Percentiles rank a stretch among this genome's conserved stretches.
phyloP scores from a whole-genome alignment of 108 stramenopile genomes.

The Stephanodiscus minutulus region DNA sequence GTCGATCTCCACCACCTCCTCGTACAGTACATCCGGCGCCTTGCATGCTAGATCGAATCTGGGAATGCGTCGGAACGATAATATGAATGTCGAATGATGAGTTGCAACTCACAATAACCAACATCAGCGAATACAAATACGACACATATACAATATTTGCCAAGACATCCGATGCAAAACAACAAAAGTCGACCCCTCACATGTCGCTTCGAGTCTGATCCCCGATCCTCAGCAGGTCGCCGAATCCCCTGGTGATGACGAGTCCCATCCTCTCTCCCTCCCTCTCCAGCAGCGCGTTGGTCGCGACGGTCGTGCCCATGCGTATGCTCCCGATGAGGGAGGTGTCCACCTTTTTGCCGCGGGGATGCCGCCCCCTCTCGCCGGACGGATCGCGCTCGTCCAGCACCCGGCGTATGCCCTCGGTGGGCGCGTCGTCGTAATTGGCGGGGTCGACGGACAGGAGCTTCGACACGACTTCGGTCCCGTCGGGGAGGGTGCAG shows the following conservation, averaged over 20 bases:
- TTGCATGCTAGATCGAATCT: conserved; percentile 75
- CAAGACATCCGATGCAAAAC: neutral
- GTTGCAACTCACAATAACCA: conserved; percentile 50
- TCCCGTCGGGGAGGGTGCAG: conserved; percentile 68
- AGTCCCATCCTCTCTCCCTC: conserved; percentile 91
- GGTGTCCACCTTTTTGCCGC: conserved; percentile 69
- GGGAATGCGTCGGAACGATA: neutral
- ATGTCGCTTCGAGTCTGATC: conserved; percentile 94
- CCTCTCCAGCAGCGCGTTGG: conserved; percentile 96
- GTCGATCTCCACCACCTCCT: conserved; percentile 91
- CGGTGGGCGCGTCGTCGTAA: conserved; percentile 96
- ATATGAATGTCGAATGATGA: neutral
- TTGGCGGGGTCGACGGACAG: conserved; percentile 93
- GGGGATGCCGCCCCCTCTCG: conserved; percentile 58
- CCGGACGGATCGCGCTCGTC: conserved; percentile 71
- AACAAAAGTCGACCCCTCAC: neutral
- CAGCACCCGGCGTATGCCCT: conserved; percentile 94
- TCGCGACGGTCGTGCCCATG: conserved; percentile 97
- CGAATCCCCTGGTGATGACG: conserved; percentile 90
- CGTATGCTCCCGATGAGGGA: conserved; percentile 89
- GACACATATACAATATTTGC: neutral
- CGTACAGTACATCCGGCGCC: conserved; percentile 86
- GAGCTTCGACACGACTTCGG: conserved; percentile 82
- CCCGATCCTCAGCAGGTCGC: conserved; percentile 92
- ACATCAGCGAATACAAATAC: neutral